These are phyloP conservation scores for Pyrenochaeta sp. DNA, from an alignment of 2,329 filamentous ascomycete genomes.

Conservation along the genomic window DNA sequence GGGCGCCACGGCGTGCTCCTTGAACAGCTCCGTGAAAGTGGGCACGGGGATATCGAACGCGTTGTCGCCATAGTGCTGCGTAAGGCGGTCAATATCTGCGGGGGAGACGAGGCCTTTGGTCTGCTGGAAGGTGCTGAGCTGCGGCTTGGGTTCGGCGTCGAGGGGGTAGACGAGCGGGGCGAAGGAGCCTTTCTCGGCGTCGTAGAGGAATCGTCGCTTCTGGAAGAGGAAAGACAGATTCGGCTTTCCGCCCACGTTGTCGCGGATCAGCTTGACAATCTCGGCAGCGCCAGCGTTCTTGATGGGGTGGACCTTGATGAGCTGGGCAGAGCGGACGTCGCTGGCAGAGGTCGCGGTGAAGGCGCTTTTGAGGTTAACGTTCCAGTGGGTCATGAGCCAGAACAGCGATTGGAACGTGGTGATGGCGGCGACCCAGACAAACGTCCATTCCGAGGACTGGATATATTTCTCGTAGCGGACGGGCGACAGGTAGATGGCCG, in stretches of 20 bases:
- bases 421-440: slow-evolving; percentile 90
- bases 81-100: slow-evolving; percentile 79
- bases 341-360: slow-evolving; percentile 25
- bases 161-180: slow-evolving; percentile 83
- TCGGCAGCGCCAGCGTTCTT: slow-evolving; percentile 90
- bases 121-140: slow-evolving; percentile 78
- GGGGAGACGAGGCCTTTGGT: slow-evolving; percentile 77
- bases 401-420: slow-evolving; percentile 85
- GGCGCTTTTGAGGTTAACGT: slow-evolving; percentile 76
- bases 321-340: slow-evolving; percentile 73
- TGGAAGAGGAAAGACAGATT: slow-evolving; percentile 94
- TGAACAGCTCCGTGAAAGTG: slow-evolving; percentile 93
- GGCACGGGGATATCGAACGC: slow-evolving; percentile 98
- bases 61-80: slow-evolving; percentile 94
- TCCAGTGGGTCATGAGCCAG: slow-evolving; percentile 99
- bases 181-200: slow-evolving; percentile 76
- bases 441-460: slow-evolving; percentile 95
- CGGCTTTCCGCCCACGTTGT: slow-evolving; percentile 77
- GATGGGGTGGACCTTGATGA: slow-evolving; percentile 92
- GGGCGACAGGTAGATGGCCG: slow-evolving; percentile 83
- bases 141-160: slow-evolving; percentile 84
- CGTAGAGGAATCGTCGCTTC: slow-evolving; percentile 94
- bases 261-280: slow-evolving; percentile 82
- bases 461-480: slow-evolving; percentile 92
- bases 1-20: slow-evolving; percentile 96